phyloP scores from a whole-genome alignment of 768 basidiomycete species.

The Boletus huronensis region DNA sequence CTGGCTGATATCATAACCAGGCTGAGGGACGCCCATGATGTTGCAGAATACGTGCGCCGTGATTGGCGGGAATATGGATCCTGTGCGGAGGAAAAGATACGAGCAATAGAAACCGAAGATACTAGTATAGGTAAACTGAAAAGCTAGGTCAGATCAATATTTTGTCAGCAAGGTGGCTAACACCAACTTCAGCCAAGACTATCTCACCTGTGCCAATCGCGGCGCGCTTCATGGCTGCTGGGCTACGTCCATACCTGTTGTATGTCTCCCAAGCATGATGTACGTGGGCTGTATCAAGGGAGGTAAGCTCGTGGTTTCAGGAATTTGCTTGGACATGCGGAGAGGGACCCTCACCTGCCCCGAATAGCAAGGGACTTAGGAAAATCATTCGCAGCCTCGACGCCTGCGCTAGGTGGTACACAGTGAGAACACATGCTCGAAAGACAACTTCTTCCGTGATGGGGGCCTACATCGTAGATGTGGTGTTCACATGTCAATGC shows the following conservation, averaged over 20 bases:
- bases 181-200: not conserved
- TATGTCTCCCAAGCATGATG: slow-evolving; percentile 92
- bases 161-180: slow-evolving; percentile 13
- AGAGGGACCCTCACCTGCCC: slow-evolving; percentile 57
- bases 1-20: slow-evolving; percentile 49
- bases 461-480: slow-evolving; percentile 55
- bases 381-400: slow-evolving; percentile 64
- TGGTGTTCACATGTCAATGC: not conserved
- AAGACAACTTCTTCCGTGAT: slow-evolving; percentile 93
- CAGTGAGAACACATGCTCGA: slow-evolving; percentile 74
- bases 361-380: slow-evolving; percentile 82
- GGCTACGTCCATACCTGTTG: slow-evolving; percentile 66
- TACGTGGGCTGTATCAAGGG: slow-evolving; percentile 61
- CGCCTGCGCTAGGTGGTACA: slow-evolving; percentile 64
- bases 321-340: not conserved
- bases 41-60: slow-evolving; percentile 91
- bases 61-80: slow-evolving; percentile 75
- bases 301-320: slow-evolving; percentile 7
- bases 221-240: slow-evolving; percentile 61
- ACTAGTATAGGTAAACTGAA: slow-evolving; percentile 89
- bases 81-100: slow-evolving; percentile 83
- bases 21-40: slow-evolving; percentile 84
- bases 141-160: slow-evolving; percentile 45
- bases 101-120: slow-evolving; percentile 87
- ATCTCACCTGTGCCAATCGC: slow-evolving; percentile 50